A percentile compares a stretch with the other conserved stretches of the same genome.
Evolutionary conservation across 2,329 filamentous ascomycete species (phyloP).

Genomic region (Venturia nashicola): DNA sequence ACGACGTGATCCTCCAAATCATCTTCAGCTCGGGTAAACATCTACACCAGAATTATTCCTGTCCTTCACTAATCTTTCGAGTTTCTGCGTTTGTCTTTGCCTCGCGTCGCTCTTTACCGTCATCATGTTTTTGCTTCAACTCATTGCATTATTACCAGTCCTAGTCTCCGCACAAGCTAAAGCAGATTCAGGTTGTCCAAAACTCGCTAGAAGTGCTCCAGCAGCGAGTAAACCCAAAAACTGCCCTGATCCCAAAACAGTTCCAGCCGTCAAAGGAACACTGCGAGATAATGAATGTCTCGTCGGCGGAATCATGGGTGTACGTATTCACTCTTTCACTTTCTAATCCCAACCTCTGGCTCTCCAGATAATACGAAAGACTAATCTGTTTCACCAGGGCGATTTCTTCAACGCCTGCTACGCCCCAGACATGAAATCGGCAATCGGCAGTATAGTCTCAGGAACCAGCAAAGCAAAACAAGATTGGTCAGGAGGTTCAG

Average conservation of each 20-base stretch:
- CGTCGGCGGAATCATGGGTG: constrained; percentile 7
- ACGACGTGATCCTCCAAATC: not conserved
- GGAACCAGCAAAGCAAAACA: not conserved
- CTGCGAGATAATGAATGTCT: constrained; percentile 9
- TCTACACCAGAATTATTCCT: too few relatives aligned
- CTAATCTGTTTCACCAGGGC: not conserved
- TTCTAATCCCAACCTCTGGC: not conserved
- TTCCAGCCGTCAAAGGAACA: not conserved
- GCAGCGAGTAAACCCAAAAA: constrained; percentile 1
- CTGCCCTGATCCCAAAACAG: not conserved
- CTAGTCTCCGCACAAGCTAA: not conserved
- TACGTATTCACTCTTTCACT: not conserved
- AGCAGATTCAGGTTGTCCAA: not conserved
- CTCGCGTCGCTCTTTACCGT: not conserved
- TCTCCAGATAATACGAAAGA: not conserved
- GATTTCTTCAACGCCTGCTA: constrained; percentile 10
- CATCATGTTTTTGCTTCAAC: not conserved
- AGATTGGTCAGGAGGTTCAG: constrained; percentile 8
- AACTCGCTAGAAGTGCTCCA: not conserved
- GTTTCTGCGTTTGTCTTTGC: too few relatives aligned
- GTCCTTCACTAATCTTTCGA: not conserved
- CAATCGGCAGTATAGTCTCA: not conserved
- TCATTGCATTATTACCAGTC: not conserved
- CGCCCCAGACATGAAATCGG: constrained; percentile 3
- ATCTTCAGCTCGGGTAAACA: too few relatives aligned